Base-by-base conservation (phyloP, 2,329 filamentous ascomycete species). In the Lithohypha guttulata region DNA sequence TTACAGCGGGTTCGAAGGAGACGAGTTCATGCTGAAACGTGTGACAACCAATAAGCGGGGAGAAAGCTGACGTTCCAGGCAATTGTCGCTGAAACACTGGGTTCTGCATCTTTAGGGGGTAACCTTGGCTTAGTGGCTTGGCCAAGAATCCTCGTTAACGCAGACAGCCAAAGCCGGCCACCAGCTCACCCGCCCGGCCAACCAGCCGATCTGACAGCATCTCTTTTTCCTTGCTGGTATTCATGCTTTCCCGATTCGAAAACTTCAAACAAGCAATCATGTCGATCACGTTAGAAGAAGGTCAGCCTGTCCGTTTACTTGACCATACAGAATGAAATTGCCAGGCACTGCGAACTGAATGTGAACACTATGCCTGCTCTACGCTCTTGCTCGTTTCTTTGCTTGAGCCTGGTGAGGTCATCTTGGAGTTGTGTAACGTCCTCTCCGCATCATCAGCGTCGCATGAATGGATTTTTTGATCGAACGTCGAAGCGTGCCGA, bases 31-130 rank as follows among this genome's bases (percentile, higher is more conserved):
- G 35, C 18, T 39, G 35, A 39, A 31, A 39, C 35, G 18, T 14
- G 2, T 23, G 35, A 22, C 23, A 17, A 23, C 35, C 35, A 39
- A 39, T 39, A 11, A 23, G 26, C 35, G 27, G 31, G 3, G 18
- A 31, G 15, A 4, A 11, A 4, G 13, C 18, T 11, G 26, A 19
- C 27, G 26, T n/a, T 8, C 11, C 15, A 26, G 33, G 10, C 33
- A 9, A 22, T 39, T 23, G 35, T 13, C 9, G 14, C 35, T 39
- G 35, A 39, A 39, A 39, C 35, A 31, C 19, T 20, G 25, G 11
- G 9, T 17, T 20, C 8, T 34, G 31, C 18, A 34, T n/a, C 31
- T n/a, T 20, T 19, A 19, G 22, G 31, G 31, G 31, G 31, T 3
- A 11, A 6, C 34, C 15, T 20, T 28, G 34, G 10, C 26, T 10